These are phyloP conservation scores for Aspergillus piperis DNA, from an alignment of 2,329 filamentous ascomycete species.

Conservation along the genomic window DNA sequence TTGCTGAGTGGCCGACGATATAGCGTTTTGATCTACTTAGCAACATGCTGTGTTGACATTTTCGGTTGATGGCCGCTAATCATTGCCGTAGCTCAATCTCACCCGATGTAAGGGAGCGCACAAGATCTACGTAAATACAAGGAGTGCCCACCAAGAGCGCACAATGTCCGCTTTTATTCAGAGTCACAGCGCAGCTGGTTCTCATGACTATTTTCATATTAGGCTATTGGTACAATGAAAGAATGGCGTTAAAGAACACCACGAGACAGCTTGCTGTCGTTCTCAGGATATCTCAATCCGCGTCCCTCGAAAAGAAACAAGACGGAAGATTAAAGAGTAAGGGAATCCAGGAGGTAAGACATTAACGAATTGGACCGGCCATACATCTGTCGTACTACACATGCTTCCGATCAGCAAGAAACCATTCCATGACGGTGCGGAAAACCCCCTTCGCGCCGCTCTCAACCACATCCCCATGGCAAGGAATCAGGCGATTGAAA, in stretches of 20 bases:
- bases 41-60: too few relatives aligned
- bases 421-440: slow-evolving; percentile 78
- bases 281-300: background rate
- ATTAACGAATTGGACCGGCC: background rate
- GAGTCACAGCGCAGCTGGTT: background rate
- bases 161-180: background rate
- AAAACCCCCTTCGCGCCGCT: slow-evolving; percentile 73
- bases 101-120: background rate
- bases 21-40: too few relatives aligned
- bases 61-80: too few relatives aligned
- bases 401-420: slow-evolving; percentile 54
- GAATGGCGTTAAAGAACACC: background rate
- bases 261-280: background rate
- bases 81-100: background rate
- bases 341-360: background rate
- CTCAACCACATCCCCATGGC: slow-evolving; percentile 89
- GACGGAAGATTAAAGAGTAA: background rate
- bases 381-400: background rate
- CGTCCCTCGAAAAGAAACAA: background rate
- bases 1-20: too few relatives aligned
- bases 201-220: background rate
- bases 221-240: background rate
- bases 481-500: slow-evolving; percentile 82
- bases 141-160: background rate
- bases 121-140: background rate